These are phyloP conservation scores for Firmiana major DNA, from an alignment of 345 rosid species.

Conservation along the genomic window DNA sequence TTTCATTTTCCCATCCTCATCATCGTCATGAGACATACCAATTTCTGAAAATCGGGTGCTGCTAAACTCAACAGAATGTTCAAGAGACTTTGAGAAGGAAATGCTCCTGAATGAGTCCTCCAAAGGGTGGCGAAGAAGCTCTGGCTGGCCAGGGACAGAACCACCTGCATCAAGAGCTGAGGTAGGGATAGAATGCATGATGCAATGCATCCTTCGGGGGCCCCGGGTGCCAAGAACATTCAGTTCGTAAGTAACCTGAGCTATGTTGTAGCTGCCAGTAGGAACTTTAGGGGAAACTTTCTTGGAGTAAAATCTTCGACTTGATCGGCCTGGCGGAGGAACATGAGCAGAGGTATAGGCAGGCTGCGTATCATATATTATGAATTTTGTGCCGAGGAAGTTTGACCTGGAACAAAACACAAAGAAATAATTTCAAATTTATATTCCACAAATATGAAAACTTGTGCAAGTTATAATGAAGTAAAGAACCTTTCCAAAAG, in stretches of 20 bases:
- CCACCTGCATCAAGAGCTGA: slow-evolving; percentile 54
- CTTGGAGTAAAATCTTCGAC: slow-evolving; percentile 56
- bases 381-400: slow-evolving; percentile 64
- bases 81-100: slow-evolving; percentile 48
- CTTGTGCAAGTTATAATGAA: neutral
- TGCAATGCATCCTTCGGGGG: slow-evolving; percentile 61
- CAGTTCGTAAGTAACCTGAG: slow-evolving; percentile 53
- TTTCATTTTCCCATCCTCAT: slow-evolving; percentile 30
- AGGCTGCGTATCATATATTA: slow-evolving; percentile 61
- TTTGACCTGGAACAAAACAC: slow-evolving; percentile 45
- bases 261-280: slow-evolving; percentile 55
- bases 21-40: slow-evolving; percentile 3
- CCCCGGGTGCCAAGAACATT: slow-evolving; percentile 64
- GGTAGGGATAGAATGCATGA: slow-evolving; percentile 59
- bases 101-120: slow-evolving; percentile 50
- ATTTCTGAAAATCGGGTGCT: slow-evolving; percentile 43
- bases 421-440: neutral
- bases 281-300: slow-evolving; percentile 67
- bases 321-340: slow-evolving; percentile 34
- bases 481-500: neutral
- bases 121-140: slow-evolving; percentile 39
- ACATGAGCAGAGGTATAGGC: slow-evolving; percentile 29
- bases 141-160: slow-evolving; percentile 53
- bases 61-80: slow-evolving; percentile 50
- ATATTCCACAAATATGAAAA: neutral